Evolutionary conservation across 306 rosid species (phyloP), one percentile per base, ranked within the genome.

Genomic region (Castanea sativa): DNA sequence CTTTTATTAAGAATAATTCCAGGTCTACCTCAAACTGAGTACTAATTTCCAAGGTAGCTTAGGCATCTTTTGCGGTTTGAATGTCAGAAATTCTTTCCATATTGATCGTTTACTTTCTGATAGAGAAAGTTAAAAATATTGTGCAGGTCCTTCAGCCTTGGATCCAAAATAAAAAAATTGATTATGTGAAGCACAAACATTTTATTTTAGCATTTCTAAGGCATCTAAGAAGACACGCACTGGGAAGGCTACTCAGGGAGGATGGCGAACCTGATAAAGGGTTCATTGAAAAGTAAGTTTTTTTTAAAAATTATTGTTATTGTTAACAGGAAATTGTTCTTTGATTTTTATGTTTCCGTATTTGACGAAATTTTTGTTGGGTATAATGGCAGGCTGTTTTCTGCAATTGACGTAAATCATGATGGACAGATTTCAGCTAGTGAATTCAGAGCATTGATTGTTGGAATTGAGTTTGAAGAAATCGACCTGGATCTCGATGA

Each of bases 91-190:
- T 21, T 23, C 25, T 73, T 76, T 59, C 53, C 51, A 20, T 43
- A 56, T 65, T 35, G 74, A 68, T 55, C 19, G 15, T 35, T 35
- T 25, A 45, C 61, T 71, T 38, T 7, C 69, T 55, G 71, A 79
- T 43, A 73, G 65, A 74, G 73, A 23, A 76, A 38, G 67, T 59
- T 25, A 20, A 51, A 75, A 74, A 38, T 10, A n/a, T 69, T 71
- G 23, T 86, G 90, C 92, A 96, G 99, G 88, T 96, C 78, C 84
- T 85, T 83, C 98, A 89, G 83, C 99, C 98, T 61, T 87, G 91
- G 94, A 91, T 96, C 83, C 98, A 93, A 83, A 87, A 56, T 67
- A 86, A 97, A 80, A 89, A 89, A 71, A 78, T 96, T 79, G 88
- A 68, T 2, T 93, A 84, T 86, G 91, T 87, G 55, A 89, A 86